Base-by-base conservation (phyloP, 306 rosid species). In the Cucumis cinereus region DNA sequence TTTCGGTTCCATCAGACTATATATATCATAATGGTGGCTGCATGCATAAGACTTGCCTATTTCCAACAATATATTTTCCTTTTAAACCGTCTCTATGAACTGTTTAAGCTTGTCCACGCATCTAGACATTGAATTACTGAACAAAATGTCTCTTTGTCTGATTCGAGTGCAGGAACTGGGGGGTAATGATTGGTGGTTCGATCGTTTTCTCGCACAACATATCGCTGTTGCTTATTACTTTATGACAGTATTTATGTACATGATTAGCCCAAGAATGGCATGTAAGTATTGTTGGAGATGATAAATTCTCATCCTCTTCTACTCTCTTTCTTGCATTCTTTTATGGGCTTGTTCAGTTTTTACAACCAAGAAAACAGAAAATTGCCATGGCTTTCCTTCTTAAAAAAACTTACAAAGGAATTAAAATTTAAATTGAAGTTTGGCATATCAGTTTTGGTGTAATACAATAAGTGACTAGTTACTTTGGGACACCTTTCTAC, bases 181-280 rank as follows among this genome's bases (percentile, higher is more conserved):
- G 71, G 99, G 97, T 56, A 90, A 92, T 76, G 83, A 90, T 62
- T 85, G 93, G 96, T 94, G 99, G 99, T 85, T 94, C n/a, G 99
- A 94, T 57, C 93, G 98, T 75, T 94, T 94, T 86, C 99, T 94
- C 14, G 97, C 99, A 72, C 99, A 94, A 77, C 96, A 94, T 77
- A 89, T 92, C 50, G 99, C 97, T 1, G 47, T 92, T 72, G 78
- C 80, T 79, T 94, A 94, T 85, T 94, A 94, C 75, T 3, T 92
- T 35, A 88, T 94, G 97, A 94, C 95, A 3, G 93, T 70, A 76
- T 20, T 90, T 36, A 94, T 90, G 96, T 94, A 94, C 77, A 24
- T 76, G 17, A 33, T 94, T 80, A 94, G 96, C 90, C 99, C 99
- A 28, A 88, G 99, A 86, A 94, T 94, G 99, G 98, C 99, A 72